A percentile compares a stretch with the other conserved stretches of the same genome.
These are phyloP conservation scores for Eleusine coracana DNA, from an alignment of 176 grass and related monocot species.

Conservation along the genomic window DNA sequence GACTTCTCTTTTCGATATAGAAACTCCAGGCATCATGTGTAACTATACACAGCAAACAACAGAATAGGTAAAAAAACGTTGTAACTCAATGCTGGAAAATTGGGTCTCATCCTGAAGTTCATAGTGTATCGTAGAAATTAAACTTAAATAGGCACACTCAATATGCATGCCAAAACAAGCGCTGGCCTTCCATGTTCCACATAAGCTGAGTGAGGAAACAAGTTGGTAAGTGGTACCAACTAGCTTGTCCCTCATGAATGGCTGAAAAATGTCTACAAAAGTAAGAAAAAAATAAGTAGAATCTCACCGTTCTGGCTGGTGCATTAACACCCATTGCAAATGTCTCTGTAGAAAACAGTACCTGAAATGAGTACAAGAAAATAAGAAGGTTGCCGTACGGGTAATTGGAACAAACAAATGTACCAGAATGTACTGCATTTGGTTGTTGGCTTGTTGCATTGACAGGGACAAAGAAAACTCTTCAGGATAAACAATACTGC, in stretches of 20 bases:
- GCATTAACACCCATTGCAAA: slow-evolving; percentile 99
- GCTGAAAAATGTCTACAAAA: neutral
- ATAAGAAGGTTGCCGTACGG: slow-evolving; percentile 1
- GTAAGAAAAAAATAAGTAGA: slow-evolving; percentile 27
- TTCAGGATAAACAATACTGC: slow-evolving; percentile 1
- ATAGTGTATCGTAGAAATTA: slow-evolving; percentile 24
- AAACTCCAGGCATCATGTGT: slow-evolving; percentile 22
- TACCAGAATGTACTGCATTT: slow-evolving; percentile 26
- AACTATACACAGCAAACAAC: slow-evolving; percentile 21
- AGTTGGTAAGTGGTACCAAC: neutral
- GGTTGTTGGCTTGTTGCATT: neutral
- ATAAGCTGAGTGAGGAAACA: neutral
- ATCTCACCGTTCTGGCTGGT: slow-evolving; percentile 85
- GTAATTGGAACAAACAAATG: slow-evolving; percentile 14
- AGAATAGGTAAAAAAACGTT: slow-evolving; percentile 19
- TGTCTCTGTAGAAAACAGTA: slow-evolving; percentile 96
- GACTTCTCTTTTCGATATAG: slow-evolving; percentile 12
- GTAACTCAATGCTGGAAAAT: slow-evolving; percentile 6
- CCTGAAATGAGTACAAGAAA: slow-evolving; percentile 59
- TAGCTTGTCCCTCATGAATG: neutral
- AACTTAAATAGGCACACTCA: neutral
- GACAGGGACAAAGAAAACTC: neutral
- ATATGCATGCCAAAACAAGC: slow-evolving; percentile 19
- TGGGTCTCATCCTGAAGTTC: slow-evolving; percentile 4
- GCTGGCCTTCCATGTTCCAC: neutral